Percentiles rank a stretch among this genome's conserved stretches.
These are phyloP conservation scores for Ogataea allantospora DNA, from an alignment of 805 yeast genomes.

Conservation along the genomic window DNA sequence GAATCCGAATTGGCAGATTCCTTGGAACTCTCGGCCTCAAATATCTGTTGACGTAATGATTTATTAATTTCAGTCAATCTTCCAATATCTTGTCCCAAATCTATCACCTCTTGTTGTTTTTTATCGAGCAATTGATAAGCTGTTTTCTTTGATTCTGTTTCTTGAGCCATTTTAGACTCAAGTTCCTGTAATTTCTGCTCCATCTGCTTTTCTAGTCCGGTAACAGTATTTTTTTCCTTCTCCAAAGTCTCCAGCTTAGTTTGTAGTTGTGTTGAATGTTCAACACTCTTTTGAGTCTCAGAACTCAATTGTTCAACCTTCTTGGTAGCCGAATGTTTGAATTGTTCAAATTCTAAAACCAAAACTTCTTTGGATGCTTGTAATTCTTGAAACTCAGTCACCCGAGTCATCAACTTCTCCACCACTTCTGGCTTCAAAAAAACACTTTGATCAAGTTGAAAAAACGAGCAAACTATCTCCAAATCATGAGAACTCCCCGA, in stretches of 20 bases:
- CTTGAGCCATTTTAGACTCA: slow-evolving; percentile 17
- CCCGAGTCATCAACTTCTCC: slow-evolving; percentile 29
- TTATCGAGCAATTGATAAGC: slow-evolving; percentile 36
- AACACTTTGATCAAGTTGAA: slow-evolving; percentile 28
- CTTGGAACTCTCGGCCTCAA: slow-evolving; percentile 36
- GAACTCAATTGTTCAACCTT: slow-evolving; percentile 33
- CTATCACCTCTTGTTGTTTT: slow-evolving; percentile 37
- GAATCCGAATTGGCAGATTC: slow-evolving; percentile 28
- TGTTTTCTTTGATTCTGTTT: slow-evolving; percentile 29
- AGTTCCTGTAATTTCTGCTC: slow-evolving; percentile 4
- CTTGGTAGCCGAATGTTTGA: slow-evolving; percentile 34
- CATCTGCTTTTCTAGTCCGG: slow-evolving; percentile 5
- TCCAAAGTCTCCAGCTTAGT: slow-evolving; percentile 22
- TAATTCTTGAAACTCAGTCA: slow-evolving; percentile 36
- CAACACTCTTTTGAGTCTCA: slow-evolving; percentile 28
- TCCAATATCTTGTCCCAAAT: slow-evolving; percentile 41
- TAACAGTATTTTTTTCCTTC: slow-evolving; percentile 20
- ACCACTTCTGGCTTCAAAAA: slow-evolving; percentile 29
- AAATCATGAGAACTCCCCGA: slow-evolving; percentile 1
- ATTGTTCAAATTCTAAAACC: slow-evolving; percentile 42
- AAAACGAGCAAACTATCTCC: slow-evolving; percentile 35
- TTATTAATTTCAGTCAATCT: slow-evolving; percentile 40
- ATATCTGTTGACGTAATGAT: slow-evolving; percentile 41
- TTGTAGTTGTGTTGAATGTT: slow-evolving; percentile 23
- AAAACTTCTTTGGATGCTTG: slow-evolving; percentile 38